Evolutionary conservation across 768 basidiomycete species (phyloP).

Genomic region (Mycena floridula): DNA sequence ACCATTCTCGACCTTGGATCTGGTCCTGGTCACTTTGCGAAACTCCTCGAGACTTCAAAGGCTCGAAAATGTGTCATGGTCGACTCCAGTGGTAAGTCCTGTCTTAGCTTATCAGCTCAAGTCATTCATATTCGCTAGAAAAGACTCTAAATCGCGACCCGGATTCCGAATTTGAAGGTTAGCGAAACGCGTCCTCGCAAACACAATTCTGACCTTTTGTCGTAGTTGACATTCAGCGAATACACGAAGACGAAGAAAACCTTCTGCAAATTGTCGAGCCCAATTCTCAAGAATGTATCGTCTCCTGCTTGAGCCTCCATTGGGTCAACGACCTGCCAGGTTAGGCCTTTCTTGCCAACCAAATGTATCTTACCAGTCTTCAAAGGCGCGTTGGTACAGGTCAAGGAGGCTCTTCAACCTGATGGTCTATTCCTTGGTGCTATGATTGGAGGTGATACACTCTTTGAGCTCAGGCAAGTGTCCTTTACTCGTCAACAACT

Average conservation of each 20-base stretch:
- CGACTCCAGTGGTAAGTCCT: constrained; percentile 71
- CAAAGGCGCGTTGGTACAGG: constrained; percentile 78
- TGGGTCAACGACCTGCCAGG: constrained; percentile 99
- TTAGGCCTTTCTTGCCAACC: constrained; percentile 17
- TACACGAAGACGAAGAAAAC: constrained; percentile 80
- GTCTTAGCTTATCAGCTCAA: neutral
- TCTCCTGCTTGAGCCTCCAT: constrained; percentile 88
- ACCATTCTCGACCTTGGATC: constrained; percentile 84
- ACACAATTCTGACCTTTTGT: constrained; percentile 52
- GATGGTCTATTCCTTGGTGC: constrained; percentile 95
- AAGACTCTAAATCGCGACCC: constrained; percentile 69
- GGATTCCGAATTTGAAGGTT: constrained; percentile 78
- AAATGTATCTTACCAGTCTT: constrained; percentile 2
- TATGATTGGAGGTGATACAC: constrained; percentile 91
- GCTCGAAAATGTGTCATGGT: constrained; percentile 75
- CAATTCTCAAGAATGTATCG: constrained; percentile 84
- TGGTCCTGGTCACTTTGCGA: constrained; percentile 89
- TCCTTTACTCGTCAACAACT: constrained; percentile 1
- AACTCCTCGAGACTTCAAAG: constrained; percentile 63
- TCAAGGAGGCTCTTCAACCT: constrained; percentile 74
- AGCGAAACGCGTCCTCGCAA: too few relatives aligned
- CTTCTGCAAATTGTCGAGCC: constrained; percentile 58
- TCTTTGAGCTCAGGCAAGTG: constrained; percentile 82
- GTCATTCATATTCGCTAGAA: constrained; percentile 35
- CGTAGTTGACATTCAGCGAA: constrained; percentile 71